Percentiles rank a stretch among this genome's conserved stretches.
These are phyloP conservation scores for Dujonia santamariae DNA, from an alignment of 1,139 yeast genomes.

Conservation along the genomic window DNA sequence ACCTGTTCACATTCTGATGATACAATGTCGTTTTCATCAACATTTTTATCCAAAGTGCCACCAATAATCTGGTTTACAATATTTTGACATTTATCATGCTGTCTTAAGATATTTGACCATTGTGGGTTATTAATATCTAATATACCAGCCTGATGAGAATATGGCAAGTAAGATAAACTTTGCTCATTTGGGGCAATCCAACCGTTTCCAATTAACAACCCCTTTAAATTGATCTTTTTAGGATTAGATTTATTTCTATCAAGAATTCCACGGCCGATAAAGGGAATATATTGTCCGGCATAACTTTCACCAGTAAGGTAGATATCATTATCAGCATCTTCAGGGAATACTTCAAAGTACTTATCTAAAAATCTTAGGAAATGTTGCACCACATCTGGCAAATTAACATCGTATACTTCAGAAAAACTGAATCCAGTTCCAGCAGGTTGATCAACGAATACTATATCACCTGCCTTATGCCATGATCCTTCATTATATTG, in stretches of 20 bases:
- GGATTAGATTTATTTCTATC: conserved; percentile 34
- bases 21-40: conserved; percentile 28
- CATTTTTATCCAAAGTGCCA: conserved; percentile 20
- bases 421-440: conserved; percentile 88
- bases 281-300: conserved; percentile 97
- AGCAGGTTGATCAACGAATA: conserved; percentile 92
- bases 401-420: conserved; percentile 52
- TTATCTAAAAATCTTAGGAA: conserved; percentile 63
- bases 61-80: conserved; percentile 34
- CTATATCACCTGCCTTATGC: conserved; percentile 74
- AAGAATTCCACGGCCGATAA: conserved; percentile 65
- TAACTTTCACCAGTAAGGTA: conserved; percentile 92
- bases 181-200: conserved; percentile 94
- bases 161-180: conserved; percentile 79
- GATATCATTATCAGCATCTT: conserved; percentile 61
- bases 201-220: conserved; percentile 87
- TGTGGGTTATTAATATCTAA: conserved; percentile 38
- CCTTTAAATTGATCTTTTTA: conserved; percentile 47
- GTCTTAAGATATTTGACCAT: conserved; percentile 38
- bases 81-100: conserved; percentile 65
- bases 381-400: conserved; percentile 56
- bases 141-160: conserved; percentile 57
- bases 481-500: conserved; percentile 74
- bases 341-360: conserved; percentile 73
- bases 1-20: conserved; percentile 47